A percentile compares a stretch with the other conserved stretches of the same genome.
Conservation (phyloP, 2,329 filamentous ascomycete species). For the Allantophomopsis lycopodina region DNA sequence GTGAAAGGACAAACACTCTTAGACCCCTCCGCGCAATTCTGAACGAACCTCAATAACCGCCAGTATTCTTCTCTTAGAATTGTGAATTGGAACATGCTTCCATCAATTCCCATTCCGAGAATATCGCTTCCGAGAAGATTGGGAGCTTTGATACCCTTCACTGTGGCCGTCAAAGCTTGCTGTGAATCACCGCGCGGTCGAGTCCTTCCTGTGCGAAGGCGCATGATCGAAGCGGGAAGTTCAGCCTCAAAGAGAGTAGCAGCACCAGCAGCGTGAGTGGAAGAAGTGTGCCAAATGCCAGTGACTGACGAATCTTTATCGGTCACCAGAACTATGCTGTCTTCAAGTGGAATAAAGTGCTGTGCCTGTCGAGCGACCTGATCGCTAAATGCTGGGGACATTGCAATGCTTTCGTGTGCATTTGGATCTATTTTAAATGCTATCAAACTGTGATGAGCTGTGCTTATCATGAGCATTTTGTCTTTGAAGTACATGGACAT, state of each 20-base stretch:
- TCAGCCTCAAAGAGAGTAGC: slow-evolving; percentile 37
- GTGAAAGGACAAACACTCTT: slow-evolving; percentile 33
- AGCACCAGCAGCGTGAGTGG: slow-evolving; percentile 10
- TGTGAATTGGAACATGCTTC: slow-evolving; percentile 55
- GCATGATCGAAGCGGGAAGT: slow-evolving; percentile 40
- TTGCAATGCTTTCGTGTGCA: not conserved
- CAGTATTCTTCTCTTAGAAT: slow-evolving; percentile 49
- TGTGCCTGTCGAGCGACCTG: not conserved
- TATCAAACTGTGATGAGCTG: not conserved
- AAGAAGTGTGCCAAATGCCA: slow-evolving; percentile 16
- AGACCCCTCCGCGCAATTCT: slow-evolving; percentile 47
- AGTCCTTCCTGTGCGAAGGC: slow-evolving; percentile 36
- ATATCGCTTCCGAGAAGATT: slow-evolving; percentile 8
- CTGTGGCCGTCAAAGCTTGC: not conserved
- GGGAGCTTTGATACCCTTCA: slow-evolving; percentile 6
- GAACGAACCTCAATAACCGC: slow-evolving; percentile 58
- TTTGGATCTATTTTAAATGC: slow-evolving; percentile 5
- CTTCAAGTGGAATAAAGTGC: slow-evolving; percentile 1
- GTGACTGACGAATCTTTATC: slow-evolving; percentile 16
- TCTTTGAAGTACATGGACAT: slow-evolving; percentile 31
- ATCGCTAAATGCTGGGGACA: too few species aligned
- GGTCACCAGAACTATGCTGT: slow-evolving; percentile 15
- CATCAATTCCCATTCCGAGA: slow-evolving; percentile 39
- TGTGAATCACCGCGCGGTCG: slow-evolving; percentile 32
- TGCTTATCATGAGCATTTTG: slow-evolving; percentile 16